Evolutionary conservation across 1,284 basidiomycete genomes (phyloP), one percentile per base, ranked within the genome.

Genomic region (Trichosporon ovoides): DNA sequence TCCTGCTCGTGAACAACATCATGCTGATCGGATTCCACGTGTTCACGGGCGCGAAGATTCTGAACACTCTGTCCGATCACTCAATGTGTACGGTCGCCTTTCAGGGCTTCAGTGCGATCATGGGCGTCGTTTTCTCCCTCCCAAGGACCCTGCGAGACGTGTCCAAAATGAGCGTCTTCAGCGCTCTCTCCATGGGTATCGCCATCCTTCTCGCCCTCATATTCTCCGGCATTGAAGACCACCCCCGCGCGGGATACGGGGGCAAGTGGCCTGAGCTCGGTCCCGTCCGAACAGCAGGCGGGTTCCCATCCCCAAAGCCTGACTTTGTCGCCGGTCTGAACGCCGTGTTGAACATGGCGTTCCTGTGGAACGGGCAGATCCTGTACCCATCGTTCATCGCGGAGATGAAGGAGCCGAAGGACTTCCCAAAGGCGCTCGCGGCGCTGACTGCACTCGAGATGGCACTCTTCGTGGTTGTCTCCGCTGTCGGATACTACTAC

Each of bases 341-440:
- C 52, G 77, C 77, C 3, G 60, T 79, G 7, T 64, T 82, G 22
- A 81, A 81, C 67, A 72, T 72, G 58, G 80, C 80, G 14, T 85
- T 85, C 71, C 83, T 84, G 2, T 84, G 83, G 68, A 81, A 86
- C 48, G 85, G 85, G 0, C 85, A 88, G 65, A 71, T 74, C 38
- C 70, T 81, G 50, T 79, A 80, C 65, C 79, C 79, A 0, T 78
- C 76, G 0, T 80, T 79, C 65, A 76, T 78, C 61, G 71, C 78
- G 43, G 77, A 78, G 67, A 79, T 78, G 77, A 69, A 67, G 46
- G 62, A 70, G 38, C 76, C 75, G 0, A 66, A 81, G 58, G 85
- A 87, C 59, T 87, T 87, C 75, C 83, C 83, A 20, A 86, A 85
- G 68, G 72, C 69, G 2, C 64, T 73, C 13, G 67, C 78, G 38